phyloP scores from a whole-genome alignment of 1,284 basidiomycete genomes.

The Exobasidium cylindrosporum region DNA sequence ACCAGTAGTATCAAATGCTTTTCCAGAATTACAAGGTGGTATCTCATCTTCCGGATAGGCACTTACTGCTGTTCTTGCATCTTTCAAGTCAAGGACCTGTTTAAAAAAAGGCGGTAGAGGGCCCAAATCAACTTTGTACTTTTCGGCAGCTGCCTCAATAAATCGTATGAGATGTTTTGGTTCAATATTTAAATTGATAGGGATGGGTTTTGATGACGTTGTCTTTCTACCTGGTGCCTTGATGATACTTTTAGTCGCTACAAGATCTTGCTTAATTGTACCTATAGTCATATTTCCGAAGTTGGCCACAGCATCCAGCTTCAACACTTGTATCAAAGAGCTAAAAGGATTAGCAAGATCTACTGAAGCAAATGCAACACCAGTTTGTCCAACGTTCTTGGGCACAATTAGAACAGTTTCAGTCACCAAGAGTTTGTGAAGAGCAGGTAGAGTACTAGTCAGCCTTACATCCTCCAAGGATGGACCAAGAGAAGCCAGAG shows the following conservation, averaged over 20 bases:
- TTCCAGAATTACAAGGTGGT: constrained; percentile 61
- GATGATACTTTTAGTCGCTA: constrained; percentile 60
- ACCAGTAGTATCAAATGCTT: constrained; percentile 55
- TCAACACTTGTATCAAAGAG: constrained; percentile 68
- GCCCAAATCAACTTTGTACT: constrained; percentile 65
- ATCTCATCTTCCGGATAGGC: constrained; percentile 54
- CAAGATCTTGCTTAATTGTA: constrained; percentile 60
- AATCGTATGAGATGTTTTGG: constrained; percentile 66
- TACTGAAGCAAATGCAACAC: constrained; percentile 38
- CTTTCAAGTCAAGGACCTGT: constrained; percentile 64
- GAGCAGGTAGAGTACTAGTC: constrained; percentile 65
- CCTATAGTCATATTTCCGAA: constrained; percentile 57
- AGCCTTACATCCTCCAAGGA: constrained; percentile 68
- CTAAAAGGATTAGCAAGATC: constrained; percentile 71
- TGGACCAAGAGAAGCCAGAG: constrained; percentile 63
- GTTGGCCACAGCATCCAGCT: constrained; percentile 63
- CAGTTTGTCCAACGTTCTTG: constrained; percentile 48
- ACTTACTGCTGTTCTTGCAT: constrained; percentile 63
- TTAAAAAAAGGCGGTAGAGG: constrained; percentile 66
- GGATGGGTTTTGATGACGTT: constrained; percentile 64
- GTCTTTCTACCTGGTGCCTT: constrained; percentile 65
- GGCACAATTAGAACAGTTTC: constrained; percentile 50
- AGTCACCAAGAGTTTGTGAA: constrained; percentile 64
- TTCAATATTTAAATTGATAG: constrained; percentile 67
- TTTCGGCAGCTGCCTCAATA: constrained; percentile 62